A percentile compares a stretch with the other conserved stretches of the same genome.
phyloP scores from a whole-genome alignment of 768 basidiomycete species.

The Phylloporus scabripes region DNA sequence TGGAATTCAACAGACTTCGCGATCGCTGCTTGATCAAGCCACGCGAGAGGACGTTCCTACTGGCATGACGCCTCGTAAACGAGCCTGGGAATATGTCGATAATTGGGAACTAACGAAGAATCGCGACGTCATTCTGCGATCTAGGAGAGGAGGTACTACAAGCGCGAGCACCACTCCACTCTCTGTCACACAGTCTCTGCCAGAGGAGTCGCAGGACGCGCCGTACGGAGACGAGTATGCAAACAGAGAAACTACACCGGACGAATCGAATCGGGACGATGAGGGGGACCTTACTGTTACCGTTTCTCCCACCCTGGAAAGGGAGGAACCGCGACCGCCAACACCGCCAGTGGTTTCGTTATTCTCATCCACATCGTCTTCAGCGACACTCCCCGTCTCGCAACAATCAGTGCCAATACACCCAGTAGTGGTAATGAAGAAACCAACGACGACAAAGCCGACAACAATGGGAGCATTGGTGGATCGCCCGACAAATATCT shows the following conservation, averaged over 20 bases:
- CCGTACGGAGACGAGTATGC: slow-evolving; percentile 12
- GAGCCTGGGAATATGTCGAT: slow-evolving; percentile 62
- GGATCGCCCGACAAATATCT: slow-evolving; percentile 32
- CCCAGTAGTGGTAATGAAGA: slow-evolving; percentile 18
- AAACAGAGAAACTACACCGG: slow-evolving; percentile 24
- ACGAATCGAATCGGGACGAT: no score
- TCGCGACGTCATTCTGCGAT: slow-evolving; percentile 54
- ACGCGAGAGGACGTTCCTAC: slow-evolving; percentile 59
- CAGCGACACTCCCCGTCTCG: slow-evolving; percentile 22
- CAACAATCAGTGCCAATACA: slow-evolving; percentile 8
- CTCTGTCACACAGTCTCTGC: slow-evolving; percentile 33
- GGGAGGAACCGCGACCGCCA: slow-evolving; percentile 11
- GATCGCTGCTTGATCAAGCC: slow-evolving; percentile 51
- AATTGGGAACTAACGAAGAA: slow-evolving; percentile 66
- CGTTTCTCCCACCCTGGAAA: slow-evolving; percentile 7
- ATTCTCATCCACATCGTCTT: slow-evolving; percentile 37
- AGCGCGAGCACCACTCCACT: slow-evolving; percentile 34
- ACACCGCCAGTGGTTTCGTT: slow-evolving; percentile 29
- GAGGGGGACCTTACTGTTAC: slow-evolving; percentile 21
- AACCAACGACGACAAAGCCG: slow-evolving; percentile 16
- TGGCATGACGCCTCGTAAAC: slow-evolving; percentile 74
- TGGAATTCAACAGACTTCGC: slow-evolving; percentile 45
- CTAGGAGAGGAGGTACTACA: slow-evolving; percentile 39
- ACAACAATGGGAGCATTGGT: slow-evolving; percentile 22
- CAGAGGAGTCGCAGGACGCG: slow-evolving; percentile 24